phyloP scores from a whole-genome alignment of 2,329 filamentous ascomycete species.

The Trichoderma lentiforme region DNA sequence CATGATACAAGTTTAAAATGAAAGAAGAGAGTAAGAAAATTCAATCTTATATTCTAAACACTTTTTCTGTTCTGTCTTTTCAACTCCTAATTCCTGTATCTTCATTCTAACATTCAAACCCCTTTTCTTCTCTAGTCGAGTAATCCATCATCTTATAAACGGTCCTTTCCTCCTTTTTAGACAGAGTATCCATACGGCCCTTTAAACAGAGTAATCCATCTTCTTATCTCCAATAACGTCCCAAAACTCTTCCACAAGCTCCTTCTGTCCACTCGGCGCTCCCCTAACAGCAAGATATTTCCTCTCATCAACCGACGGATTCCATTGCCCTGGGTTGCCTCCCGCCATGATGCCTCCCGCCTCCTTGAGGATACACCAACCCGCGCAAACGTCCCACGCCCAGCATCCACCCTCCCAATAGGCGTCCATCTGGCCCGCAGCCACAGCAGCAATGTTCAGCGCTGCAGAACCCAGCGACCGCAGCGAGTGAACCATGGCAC shows the following conservation, averaged over 20 bases:
- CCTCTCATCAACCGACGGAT: constrained; percentile 55
- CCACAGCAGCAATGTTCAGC: constrained; percentile 70
- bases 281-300: constrained; percentile 62
- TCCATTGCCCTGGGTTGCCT: constrained; percentile 71
- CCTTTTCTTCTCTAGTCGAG: neutral
- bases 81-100: neutral
- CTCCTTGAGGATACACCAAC: constrained; percentile 72
- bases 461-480: constrained; percentile 71
- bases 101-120: neutral
- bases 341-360: constrained; percentile 70
- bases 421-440: constrained; percentile 65
- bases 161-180: neutral
- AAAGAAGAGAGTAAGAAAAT: neutral
- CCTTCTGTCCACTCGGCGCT: constrained; percentile 56
- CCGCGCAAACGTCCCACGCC: constrained; percentile 83
- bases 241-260: constrained; percentile 65
- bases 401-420: constrained; percentile 86
- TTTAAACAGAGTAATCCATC: constrained; percentile 48
- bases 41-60: neutral
- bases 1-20: no score
- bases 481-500: constrained; percentile 73
- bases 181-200: no score
- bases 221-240: constrained; percentile 51
- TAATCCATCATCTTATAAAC: neutral
- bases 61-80: neutral